Evolutionary conservation across 1,139 yeast species (phyloP), one percentile per base, ranked within the genome.

Genomic region (Kodamaea plutei): DNA sequence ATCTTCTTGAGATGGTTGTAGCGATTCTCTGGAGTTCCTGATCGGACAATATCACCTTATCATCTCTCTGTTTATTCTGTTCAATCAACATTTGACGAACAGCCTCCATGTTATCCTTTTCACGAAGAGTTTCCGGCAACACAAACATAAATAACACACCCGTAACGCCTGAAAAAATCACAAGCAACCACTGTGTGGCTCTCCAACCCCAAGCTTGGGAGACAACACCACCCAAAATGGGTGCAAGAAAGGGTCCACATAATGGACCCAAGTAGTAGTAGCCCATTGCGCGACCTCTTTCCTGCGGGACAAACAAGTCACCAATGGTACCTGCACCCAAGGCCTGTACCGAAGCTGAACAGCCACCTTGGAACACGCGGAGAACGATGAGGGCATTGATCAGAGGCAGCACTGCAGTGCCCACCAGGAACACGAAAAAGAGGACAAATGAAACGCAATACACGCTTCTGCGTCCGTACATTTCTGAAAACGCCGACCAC

Each of bases 301-400:
- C 74, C 24, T 77, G 73, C 4, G 82, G 79, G 3, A 70, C 61
- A 48, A 67, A 87, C 23, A 87, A 54, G 49, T 87, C 96, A 11
- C 84, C 74, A 26, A 87, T 77, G 1, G 95, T 84, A 3, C 95
- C 95, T 0, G 95, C 95, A 1, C 95, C 95, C 5, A 85, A 87
- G 3, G 93, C 77, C 54, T 85, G 95, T 1, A 85, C 95, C 25
- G 89, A 76, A 0, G 94, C 93, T 2, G 89, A 81, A 34, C 84
- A 77, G 0, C 87, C 93, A 36, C 95, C 95, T 28, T 82, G 70
- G 3, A 84, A 54, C 10, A 83, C 74, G 43, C 95, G 67, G 33
- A 85, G 72, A 1, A 73, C 76, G 46, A 85, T 81, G 31, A 87
- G 66, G 28, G 77, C 66, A 2, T 69, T 69, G 23, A 87, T 79